Evolutionary conservation across 1,284 basidiomycete genomes (phyloP).

Genomic region (Puccinia novopanici): DNA sequence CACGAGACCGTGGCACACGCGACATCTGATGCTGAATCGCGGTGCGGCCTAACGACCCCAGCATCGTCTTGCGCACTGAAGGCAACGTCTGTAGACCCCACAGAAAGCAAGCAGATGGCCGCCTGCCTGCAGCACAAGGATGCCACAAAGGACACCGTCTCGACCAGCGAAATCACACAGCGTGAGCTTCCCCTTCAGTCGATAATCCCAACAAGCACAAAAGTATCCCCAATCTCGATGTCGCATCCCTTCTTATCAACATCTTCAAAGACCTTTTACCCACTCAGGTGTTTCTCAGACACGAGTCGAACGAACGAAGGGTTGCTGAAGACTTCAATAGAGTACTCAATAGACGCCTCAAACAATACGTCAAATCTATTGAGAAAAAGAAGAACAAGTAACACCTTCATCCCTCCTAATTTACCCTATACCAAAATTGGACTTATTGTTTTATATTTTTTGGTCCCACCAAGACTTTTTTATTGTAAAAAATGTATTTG

Average conservation of each 20-base stretch:
- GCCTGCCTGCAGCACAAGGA: background rate
- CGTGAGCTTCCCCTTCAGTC: background rate
- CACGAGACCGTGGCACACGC: background rate
- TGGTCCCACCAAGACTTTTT: too few species aligned
- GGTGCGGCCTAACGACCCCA: background rate
- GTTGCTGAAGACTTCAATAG: conserved; percentile 27
- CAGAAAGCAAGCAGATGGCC: background rate
- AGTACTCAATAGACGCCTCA: background rate
- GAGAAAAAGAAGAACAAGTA: conserved; percentile 7
- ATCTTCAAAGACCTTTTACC: background rate
- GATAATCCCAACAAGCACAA: background rate
- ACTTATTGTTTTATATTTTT: too few species aligned
- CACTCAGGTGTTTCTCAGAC: background rate
- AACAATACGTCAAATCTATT: conserved; percentile 1
- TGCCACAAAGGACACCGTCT: background rate
- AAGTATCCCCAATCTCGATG: background rate
- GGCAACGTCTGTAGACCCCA: background rate
- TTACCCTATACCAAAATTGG: too few species aligned
- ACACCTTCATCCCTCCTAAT: background rate
- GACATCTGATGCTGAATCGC: background rate
- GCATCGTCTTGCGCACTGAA: background rate
- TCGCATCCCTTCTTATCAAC: background rate
- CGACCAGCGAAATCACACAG: background rate
- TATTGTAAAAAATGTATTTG: too few species aligned
- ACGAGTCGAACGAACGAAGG: conserved; percentile 23